Base-by-base conservation (phyloP, 2,329 filamentous ascomycete genomes). In the Ophiosphaerella korrae region DNA sequence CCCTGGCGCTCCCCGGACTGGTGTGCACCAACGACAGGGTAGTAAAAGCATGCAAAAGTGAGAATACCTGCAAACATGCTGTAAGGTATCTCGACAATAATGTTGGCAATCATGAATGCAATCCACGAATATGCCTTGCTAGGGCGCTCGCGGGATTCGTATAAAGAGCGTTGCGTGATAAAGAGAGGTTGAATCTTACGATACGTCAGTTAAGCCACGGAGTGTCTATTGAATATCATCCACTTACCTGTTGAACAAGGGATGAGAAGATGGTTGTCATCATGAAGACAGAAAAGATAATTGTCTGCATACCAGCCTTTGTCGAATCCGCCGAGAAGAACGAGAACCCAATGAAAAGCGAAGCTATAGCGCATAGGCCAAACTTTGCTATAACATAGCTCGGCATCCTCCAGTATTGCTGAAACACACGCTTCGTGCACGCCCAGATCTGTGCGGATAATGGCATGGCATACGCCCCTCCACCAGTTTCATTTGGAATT, bases 91-190 rank as follows among this genome's bases (percentile, higher is more conserved):
- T 92, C 89, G 42, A 89, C 87, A 2, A 88, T 45, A 46, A 91
- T 83, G 66, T 90, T 89, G 64, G 86, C 83, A 3, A 88, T 74
- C 69, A 92, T 81, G 73, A 92, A 91, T 0, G 82, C 86, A 58
- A 84, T 80, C 88, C 88, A 92, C 0, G 85, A 89, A 75, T 92
- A 92, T 0, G 85, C 80, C 64, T 90, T 90, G 70, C 82, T 84
- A 0, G 86, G 82, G 3, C 82, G 76, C 61, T 86, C 83, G 48
- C 83, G 82, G 11, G 79, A 81, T 70, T 86, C 83, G 68, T 85
- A 85, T 5, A 86, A 73, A 2, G 80, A 77, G 42, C 83, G 78
- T 63, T 85, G 82, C 2, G 80, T 82, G 42, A 82, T 76, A 64
- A 85, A 86, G 36, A 82, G 74, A 2, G 83, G 83, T 74, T 84